A percentile compares a stretch with the other conserved stretches of the same genome.
These are phyloP conservation scores for Mortierella sp. DNA, from an alignment of 371 early-diverging fungal species.

Conservation along the genomic window DNA sequence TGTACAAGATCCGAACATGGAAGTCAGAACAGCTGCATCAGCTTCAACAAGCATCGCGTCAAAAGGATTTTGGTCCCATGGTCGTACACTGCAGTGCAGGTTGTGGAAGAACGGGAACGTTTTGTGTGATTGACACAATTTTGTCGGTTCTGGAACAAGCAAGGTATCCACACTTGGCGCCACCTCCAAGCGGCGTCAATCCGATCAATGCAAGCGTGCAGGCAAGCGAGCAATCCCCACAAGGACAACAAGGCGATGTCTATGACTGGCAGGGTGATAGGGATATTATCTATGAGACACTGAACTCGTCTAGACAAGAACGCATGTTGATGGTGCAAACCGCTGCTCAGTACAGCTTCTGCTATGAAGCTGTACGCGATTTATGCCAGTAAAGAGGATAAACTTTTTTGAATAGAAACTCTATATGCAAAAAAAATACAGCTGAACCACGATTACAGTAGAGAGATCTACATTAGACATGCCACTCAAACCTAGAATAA, in stretches of 20 bases:
- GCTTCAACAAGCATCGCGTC: background rate
- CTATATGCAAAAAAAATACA: too few species aligned
- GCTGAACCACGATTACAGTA: too few species aligned
- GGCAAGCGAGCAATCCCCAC: background rate
- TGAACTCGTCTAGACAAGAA: slow-evolving; percentile 82
- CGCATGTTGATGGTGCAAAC: slow-evolving; percentile 93
- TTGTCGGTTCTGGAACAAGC: slow-evolving; percentile 47
- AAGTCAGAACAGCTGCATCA: slow-evolving; percentile 20
- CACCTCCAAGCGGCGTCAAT: background rate
- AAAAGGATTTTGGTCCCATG: slow-evolving; percentile 61
- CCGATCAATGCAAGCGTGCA: background rate
- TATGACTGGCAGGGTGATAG: slow-evolving; percentile 49
- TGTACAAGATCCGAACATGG: slow-evolving; percentile 44
- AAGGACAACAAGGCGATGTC: background rate
- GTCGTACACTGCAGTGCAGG: slow-evolving; percentile 94
- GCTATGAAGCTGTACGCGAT: slow-evolving; percentile 65
- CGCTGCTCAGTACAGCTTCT: slow-evolving; percentile 84
- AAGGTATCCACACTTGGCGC: slow-evolving; percentile 33
- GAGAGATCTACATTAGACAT: too few species aligned
- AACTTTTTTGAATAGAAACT: background rate
- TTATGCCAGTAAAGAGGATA: slow-evolving; percentile 24
- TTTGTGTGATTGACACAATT: slow-evolving; percentile 80
- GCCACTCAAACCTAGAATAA: too few species aligned
- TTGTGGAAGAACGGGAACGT: slow-evolving; percentile 97
- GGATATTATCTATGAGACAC: slow-evolving; percentile 76